Percentiles rank a stretch among this genome's conserved stretches.
Evolutionary conservation across 1,284 basidiomycete species (phyloP).

Genomic region (Fistulinella cinereoalba): DNA sequence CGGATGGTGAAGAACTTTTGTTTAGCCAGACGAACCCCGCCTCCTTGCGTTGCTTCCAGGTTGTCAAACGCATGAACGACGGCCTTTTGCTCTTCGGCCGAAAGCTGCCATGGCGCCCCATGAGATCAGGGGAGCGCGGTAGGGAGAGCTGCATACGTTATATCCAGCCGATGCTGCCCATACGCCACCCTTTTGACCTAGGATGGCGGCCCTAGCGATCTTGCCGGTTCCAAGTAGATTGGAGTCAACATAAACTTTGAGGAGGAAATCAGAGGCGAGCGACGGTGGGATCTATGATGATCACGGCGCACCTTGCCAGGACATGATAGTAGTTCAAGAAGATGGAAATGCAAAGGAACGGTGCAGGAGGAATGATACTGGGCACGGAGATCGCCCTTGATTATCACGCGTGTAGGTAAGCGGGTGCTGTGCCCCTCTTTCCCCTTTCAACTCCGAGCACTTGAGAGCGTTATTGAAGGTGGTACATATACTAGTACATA

Average conservation of each 20-base stretch:
- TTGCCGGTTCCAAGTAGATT: conserved; percentile 81
- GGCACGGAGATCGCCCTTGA: conserved; percentile 30
- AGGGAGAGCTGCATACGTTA: conserved; percentile 22
- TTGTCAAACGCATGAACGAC: conserved; percentile 57
- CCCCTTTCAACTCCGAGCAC: no score
- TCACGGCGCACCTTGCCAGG: conserved; percentile 35
- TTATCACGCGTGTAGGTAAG: conserved; percentile 34
- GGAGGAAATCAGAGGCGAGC: conserved; percentile 1
- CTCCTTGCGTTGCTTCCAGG: conserved; percentile 44
- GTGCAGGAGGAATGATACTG: not conserved
- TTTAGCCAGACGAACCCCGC: conserved; percentile 69
- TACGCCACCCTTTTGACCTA: conserved; percentile 82
- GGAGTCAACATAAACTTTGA: conserved; percentile 80
- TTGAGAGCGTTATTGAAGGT: no score
- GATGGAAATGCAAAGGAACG: conserved; percentile 1
- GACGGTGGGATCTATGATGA: no score
- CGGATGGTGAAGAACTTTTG: conserved; percentile 80
- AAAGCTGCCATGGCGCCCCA: conserved; percentile 50
- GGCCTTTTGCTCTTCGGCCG: conserved; percentile 72
- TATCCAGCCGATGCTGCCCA: conserved; percentile 82
- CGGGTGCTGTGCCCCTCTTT: conserved; percentile 12
- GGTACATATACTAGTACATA: no score
- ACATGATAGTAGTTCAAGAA: conserved; percentile 25
- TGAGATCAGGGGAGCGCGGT: not conserved
- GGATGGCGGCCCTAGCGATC: conserved; percentile 78